Evolutionary conservation across 345 rosid species (phyloP).

Genomic region (Eucalyptus marginata): DNA sequence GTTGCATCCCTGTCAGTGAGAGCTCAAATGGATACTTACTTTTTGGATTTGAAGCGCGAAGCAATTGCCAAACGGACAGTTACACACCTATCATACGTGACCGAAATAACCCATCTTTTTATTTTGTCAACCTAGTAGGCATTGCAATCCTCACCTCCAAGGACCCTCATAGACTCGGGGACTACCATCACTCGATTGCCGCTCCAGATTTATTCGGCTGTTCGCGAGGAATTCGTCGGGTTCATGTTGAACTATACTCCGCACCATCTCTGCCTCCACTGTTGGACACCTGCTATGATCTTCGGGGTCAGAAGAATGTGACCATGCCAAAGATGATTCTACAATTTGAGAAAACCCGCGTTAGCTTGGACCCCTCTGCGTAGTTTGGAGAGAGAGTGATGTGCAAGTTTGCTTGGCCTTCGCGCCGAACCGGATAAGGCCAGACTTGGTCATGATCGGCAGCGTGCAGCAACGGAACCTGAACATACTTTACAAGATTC

Average conservation of each 20-base stretch:
- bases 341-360: neutral
- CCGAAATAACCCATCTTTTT: neutral
- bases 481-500: neutral
- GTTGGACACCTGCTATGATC: slow-evolving; percentile 5
- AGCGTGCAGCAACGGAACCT: slow-evolving; percentile 4
- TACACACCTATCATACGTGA: neutral
- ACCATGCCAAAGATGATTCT: neutral
- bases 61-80: neutral
- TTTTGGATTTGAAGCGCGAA: neutral
- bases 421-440: neutral
- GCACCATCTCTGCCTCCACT: neutral
- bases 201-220: neutral
- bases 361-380: neutral
- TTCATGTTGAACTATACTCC: neutral
- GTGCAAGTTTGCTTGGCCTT: slow-evolving; percentile 17
- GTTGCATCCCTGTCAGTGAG: slow-evolving; percentile 8
- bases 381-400: neutral
- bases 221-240: neutral
- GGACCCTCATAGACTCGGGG: slow-evolving; percentile 8
- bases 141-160: neutral
- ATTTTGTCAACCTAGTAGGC: neutral
- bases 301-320: neutral
- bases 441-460: slow-evolving; percentile 5
- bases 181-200: slow-evolving; percentile 2
- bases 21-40: slow-evolving; percentile 3